Evolutionary conservation across 164 flowering plant species (phyloP).

Genomic region (Vitis amurensis): DNA sequence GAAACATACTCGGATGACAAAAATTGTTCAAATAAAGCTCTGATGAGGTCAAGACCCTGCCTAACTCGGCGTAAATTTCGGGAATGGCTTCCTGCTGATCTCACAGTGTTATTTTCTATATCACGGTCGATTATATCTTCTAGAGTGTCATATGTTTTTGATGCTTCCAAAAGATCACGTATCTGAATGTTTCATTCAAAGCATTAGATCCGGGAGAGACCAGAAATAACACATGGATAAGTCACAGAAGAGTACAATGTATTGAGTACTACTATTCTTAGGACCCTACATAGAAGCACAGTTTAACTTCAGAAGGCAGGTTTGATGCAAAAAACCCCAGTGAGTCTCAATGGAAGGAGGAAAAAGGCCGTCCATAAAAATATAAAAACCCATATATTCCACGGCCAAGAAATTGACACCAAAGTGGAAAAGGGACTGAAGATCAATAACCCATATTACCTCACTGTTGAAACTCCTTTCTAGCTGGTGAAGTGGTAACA

Average conservation of each 20-base stretch:
- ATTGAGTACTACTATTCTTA: too few relatives aligned
- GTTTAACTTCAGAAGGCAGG: too few relatives aligned
- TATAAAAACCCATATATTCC: background rate
- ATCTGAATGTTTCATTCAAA: constrained; percentile 42
- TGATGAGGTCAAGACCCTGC: constrained; percentile 89
- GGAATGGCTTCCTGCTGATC: constrained; percentile 67
- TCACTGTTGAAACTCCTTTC: background rate
- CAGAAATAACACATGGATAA: too few relatives aligned
- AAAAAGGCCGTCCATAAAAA: background rate
- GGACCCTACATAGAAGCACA: too few relatives aligned
- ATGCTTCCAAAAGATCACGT: constrained; percentile 59
- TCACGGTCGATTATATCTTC: constrained; percentile 59
- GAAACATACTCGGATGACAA: constrained; percentile 57
- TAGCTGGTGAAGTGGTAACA: background rate
- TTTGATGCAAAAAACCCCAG: too few relatives aligned
- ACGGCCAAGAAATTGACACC: too few relatives aligned
- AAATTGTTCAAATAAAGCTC: constrained; percentile 72
- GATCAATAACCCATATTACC: background rate
- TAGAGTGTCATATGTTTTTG: constrained; percentile 48
- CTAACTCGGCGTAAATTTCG: constrained; percentile 85
- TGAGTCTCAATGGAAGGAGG: too few relatives aligned
- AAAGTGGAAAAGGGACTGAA: background rate
- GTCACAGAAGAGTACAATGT: too few relatives aligned
- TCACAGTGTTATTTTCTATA: constrained; percentile 54
- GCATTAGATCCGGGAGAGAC: background rate